Conservation (phyloP, 1,284 basidiomycete genomes). For the Nidula niveotomentosa region DNA sequence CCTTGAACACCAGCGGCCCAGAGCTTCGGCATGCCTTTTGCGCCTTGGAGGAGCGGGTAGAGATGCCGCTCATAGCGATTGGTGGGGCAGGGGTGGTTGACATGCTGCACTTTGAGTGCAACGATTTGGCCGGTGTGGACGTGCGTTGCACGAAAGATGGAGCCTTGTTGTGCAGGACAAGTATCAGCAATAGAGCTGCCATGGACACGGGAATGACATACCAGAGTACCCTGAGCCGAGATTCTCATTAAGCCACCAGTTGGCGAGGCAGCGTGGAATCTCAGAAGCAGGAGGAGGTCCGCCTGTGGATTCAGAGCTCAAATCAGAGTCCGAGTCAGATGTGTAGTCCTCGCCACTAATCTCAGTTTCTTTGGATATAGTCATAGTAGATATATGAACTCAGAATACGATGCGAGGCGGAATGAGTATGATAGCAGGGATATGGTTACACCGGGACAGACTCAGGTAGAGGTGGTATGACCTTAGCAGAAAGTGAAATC, state of each 20-base stretch:
- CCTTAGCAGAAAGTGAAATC: too few relatives aligned
- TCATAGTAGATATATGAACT: too few relatives aligned
- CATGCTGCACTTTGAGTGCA: constrained; percentile 69
- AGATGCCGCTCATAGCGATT: constrained; percentile 68
- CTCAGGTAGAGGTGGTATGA: too few relatives aligned
- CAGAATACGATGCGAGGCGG: too few relatives aligned
- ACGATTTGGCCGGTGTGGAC: constrained; percentile 56
- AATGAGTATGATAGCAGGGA: too few relatives aligned
- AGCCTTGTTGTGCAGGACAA: constrained; percentile 38
- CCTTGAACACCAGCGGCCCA: constrained; percentile 61
- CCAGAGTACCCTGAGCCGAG: constrained; percentile 59
- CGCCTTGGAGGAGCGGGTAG: constrained; percentile 72
- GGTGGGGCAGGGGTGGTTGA: constrained; percentile 70
- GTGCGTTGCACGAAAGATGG: constrained; percentile 63
- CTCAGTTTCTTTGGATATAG: too few relatives aligned
- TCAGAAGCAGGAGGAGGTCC: constrained; percentile 4
- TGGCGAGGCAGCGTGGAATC: constrained; percentile 42
- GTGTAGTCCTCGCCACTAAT: too few relatives aligned
- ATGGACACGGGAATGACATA: constrained; percentile 13
- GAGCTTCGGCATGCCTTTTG: constrained; percentile 68
- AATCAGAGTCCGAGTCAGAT: too few relatives aligned
- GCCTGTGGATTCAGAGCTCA: too few relatives aligned
- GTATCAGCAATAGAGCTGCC: neutral
- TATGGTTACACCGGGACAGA: too few relatives aligned
- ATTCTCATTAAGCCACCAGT: constrained; percentile 44